phyloP scores from a whole-genome alignment of 345 rosid genomes.

The Carallia pectinifolia region DNA sequence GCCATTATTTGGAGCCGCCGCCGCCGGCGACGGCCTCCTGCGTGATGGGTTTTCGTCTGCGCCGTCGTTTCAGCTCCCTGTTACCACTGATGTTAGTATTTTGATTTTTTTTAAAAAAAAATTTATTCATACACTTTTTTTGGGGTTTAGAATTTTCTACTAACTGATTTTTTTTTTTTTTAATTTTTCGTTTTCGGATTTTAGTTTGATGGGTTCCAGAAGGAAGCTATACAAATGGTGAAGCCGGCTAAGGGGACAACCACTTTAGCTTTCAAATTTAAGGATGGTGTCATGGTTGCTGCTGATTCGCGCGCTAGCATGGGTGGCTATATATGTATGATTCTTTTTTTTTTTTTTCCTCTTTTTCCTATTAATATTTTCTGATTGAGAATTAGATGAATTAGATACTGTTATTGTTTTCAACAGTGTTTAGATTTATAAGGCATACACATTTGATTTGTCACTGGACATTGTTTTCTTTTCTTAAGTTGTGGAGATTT shows the following conservation, averaged over 20 bases:
- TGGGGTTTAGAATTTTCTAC: background rate
- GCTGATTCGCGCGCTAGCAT: constrained; percentile 99
- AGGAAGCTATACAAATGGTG: constrained; percentile 86
- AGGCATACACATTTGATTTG: background rate
- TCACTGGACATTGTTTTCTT: background rate
- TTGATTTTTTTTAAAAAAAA: background rate
- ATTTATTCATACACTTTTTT: background rate
- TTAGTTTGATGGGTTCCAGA: constrained; percentile 88
- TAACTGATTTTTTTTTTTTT: constrained; percentile 14
- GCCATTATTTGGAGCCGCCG: constrained; percentile 32
- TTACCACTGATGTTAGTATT: constrained; percentile 63
- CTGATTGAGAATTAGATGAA: background rate
- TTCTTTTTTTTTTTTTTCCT: background rate
- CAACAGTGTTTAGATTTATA: background rate
- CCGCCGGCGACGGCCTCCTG: constrained; percentile 20
- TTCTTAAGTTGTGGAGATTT: no score
- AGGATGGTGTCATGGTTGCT: constrained; percentile 95
- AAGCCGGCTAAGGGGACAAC: constrained; percentile 98
- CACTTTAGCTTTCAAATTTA: constrained; percentile 91
- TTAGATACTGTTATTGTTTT: no score
- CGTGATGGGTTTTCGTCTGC: constrained; percentile 43
- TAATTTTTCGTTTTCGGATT: background rate
- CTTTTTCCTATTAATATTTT: background rate
- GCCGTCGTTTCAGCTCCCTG: constrained; percentile 68
- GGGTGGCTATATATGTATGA: constrained; percentile 98